A percentile compares a stretch with the other conserved stretches of the same genome.
Evolutionary conservation across 352 stramenopile species (phyloP).

Genomic region (Globisporangium nodosum): DNA sequence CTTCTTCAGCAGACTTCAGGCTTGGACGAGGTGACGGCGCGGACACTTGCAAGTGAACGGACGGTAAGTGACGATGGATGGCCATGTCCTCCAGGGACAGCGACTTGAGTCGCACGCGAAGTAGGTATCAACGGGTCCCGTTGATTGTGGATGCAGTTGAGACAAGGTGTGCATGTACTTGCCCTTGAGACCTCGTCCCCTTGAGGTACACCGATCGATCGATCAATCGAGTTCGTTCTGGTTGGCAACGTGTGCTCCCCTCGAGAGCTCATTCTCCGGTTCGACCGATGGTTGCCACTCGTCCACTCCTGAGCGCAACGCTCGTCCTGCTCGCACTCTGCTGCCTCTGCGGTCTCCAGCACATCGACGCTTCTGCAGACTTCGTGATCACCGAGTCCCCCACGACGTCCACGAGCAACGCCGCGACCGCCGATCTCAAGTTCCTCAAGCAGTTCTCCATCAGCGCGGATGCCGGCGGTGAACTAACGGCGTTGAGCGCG

Average conservation of each 20-base stretch:
- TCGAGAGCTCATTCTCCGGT: background rate
- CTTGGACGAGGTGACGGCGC: too few relatives aligned
- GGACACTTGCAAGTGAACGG: too few relatives aligned
- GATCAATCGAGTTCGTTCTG: too few relatives aligned
- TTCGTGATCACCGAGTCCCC: background rate
- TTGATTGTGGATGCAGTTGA: too few relatives aligned
- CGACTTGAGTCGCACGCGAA: too few relatives aligned
- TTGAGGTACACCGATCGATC: too few relatives aligned
- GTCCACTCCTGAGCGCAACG: background rate
- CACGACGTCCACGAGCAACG: background rate
- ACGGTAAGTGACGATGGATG: too few relatives aligned
- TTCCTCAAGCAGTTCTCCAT: conserved; percentile 1
- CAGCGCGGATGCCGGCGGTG: background rate
- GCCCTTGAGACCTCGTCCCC: too few relatives aligned
- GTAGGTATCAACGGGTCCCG: too few relatives aligned
- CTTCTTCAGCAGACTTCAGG: too few relatives aligned
- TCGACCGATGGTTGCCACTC: background rate
- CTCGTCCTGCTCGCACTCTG: background rate
- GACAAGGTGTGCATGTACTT: too few relatives aligned
- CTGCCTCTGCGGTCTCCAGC: background rate
- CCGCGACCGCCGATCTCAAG: background rate
- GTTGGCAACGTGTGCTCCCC: background rate
- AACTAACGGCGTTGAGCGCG: background rate
- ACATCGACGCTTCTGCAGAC: background rate
- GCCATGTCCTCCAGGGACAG: too few relatives aligned